Evolutionary conservation across 2,329 filamentous ascomycete species (phyloP), one percentile per base, ranked within the genome.

Genomic region (Pochonia chlamydosporia): DNA sequence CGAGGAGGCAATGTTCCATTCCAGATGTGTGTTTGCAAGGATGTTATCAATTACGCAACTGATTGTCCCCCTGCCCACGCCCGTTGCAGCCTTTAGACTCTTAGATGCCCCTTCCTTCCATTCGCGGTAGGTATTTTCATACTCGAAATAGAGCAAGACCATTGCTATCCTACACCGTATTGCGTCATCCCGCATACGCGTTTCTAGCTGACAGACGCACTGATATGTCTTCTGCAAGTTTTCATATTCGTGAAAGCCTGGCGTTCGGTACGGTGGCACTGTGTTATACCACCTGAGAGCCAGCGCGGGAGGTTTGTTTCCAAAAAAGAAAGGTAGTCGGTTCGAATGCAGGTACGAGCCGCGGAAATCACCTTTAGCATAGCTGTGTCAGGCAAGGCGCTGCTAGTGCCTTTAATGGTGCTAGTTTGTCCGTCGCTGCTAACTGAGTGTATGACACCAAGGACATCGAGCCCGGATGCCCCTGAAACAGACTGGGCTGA

Each of bases 161-260:
- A 47, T 47, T 4, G 45, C 45, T 28, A 47, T 47, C 11, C 45
- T 20, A 13, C 39, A 42, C 4, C 45, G 45, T 2, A 47, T 47
- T 4, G 45, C 39, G 14, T 47, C 45, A 10, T 47, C 45, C 11
- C 21, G 35, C 39, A 47, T 47, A 10, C 40, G 45, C 45, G 21
- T 43, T 21, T 47, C 45, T 2, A 47, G 39, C 18, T 21, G 20
- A 24, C 39, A 47, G 26, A 47, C 25, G 21, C 25, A 43, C 14
- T 18, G 36, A 24, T 47, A 47, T 7, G 39, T 39, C 20, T 31
- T 42, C 11, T 43, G 45, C 9, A 47, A 23, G 14, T 43, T 47
- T 13, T 47, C 39, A 14, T 47, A 43, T 42, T 47, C 23, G 44
- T n/a, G n/a, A n/a, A n/a, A n/a, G n/a, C n/a, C n/a, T n/a, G n/a